A percentile compares a stretch with the other conserved stretches of the same genome.
Evolutionary conservation across 2,329 filamentous ascomycete species (phyloP).

Genomic region (Fusarium concolor): DNA sequence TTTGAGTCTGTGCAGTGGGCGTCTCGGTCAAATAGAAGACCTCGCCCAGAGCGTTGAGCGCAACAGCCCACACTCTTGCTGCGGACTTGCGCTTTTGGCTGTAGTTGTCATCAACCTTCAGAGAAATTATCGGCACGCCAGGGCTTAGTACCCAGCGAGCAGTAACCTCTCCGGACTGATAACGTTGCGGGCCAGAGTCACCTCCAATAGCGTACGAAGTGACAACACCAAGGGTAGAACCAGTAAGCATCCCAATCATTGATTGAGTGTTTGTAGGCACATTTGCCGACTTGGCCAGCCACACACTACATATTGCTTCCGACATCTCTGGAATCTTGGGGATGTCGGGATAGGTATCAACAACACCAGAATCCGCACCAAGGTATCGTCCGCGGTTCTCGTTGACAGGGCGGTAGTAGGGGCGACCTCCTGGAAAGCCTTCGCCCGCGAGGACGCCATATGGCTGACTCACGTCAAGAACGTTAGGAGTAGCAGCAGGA

Average conservation of each 20-base stretch:
- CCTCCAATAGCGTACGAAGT: conserved; percentile 82
- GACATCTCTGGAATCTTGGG: conserved; percentile 77
- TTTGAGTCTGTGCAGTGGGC: conserved; percentile 66
- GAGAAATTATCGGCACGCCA: conserved; percentile 88
- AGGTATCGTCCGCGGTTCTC: conserved; percentile 84
- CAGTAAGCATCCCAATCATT: conserved; percentile 83
- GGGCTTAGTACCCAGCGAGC: conserved; percentile 92
- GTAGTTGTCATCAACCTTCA: conserved; percentile 87
- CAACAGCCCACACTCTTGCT: conserved; percentile 87
- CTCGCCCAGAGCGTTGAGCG: conserved; percentile 93
- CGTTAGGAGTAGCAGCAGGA: conserved; percentile 81
- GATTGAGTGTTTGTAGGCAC: conserved; percentile 80
- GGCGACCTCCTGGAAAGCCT: conserved; percentile 83
- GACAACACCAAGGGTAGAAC: conserved; percentile 85
- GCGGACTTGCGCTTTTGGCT: conserved; percentile 75
- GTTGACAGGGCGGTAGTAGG: conserved; percentile 79
- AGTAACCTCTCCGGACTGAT: conserved; percentile 80
- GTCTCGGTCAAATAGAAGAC: conserved; percentile 84
- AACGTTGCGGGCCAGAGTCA: conserved; percentile 68
- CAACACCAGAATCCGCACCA: conserved; percentile 67
- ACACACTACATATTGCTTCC: conserved; percentile 82
- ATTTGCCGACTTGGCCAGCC: conserved; percentile 86
- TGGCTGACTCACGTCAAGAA: conserved; percentile 89
- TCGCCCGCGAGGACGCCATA: conserved; percentile 88
- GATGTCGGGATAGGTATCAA: conserved; percentile 76